Percentiles rank a stretch among this genome's conserved stretches.
Evolutionary conservation across 2,329 filamentous ascomycete genomes (phyloP).

Genomic region (Gnomoniopsis smithogilvyi): DNA sequence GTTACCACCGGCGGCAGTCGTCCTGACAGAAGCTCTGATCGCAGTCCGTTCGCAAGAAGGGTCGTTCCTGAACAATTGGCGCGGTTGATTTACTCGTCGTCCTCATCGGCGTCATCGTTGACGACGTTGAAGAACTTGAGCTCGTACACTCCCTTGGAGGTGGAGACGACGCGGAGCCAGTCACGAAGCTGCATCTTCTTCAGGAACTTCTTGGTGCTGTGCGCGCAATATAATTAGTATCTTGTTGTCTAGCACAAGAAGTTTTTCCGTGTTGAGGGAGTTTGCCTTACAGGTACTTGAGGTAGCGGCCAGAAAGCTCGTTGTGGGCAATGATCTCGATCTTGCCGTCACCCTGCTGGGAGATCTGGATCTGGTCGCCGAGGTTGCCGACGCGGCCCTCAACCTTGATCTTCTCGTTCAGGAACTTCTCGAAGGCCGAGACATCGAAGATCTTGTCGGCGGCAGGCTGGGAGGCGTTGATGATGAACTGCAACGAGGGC

Average conservation of each 20-base stretch:
- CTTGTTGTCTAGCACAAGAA: too few relatives aligned
- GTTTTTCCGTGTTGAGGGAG: not conserved
- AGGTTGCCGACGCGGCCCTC: conserved; percentile 98
- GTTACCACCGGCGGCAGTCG: conserved; percentile 15
- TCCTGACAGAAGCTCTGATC: not conserved
- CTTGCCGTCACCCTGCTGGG: conserved; percentile 92
- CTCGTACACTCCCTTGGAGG: conserved; percentile 97
- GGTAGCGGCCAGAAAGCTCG: conserved; percentile 96
- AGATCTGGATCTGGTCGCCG: conserved; percentile 87
- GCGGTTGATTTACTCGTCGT: conserved; percentile 78
- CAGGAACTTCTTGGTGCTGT: conserved; percentile 99
- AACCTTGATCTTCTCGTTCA: conserved; percentile 99
- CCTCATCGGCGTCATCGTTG: conserved; percentile 95
- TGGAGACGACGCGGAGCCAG: conserved; percentile 98
- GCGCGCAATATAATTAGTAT: conserved; percentile 22
- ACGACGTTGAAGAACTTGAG: conserved; percentile 99
- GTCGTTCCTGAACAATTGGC: not conserved
- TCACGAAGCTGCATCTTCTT: conserved; percentile 99
- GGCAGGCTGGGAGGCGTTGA: conserved; percentile 98
- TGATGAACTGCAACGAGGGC: conserved; percentile 72
- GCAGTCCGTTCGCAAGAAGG: not conserved
- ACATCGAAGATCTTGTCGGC: conserved; percentile 99
- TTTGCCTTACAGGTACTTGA: conserved; percentile 92
- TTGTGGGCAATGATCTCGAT: conserved; percentile 97
- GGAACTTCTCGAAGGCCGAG: conserved; percentile 98